A percentile compares a stretch with the other conserved stretches of the same genome.
Conservation (phyloP, 345 rosid species). For the Pugionium cornutum region DNA sequence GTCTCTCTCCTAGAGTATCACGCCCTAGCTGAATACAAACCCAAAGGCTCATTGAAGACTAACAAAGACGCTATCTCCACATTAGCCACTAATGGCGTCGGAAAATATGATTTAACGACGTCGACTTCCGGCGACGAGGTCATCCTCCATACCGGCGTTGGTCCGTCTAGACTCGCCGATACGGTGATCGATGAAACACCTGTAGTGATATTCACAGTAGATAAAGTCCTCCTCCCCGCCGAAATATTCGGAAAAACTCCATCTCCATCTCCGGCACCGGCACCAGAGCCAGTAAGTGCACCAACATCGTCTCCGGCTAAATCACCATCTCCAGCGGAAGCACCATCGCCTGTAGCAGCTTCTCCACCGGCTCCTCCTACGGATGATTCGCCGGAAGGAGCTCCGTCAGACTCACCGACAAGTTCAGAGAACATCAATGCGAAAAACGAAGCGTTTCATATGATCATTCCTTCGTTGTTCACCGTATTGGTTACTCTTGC, state of each 20-base stretch:
- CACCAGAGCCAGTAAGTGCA: conserved; percentile 49
- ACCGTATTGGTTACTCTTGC: conserved; percentile 33
- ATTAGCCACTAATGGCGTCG: conserved; percentile 68
- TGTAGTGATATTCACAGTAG: conserved; percentile 70
- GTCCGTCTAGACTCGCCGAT: conserved; percentile 68
- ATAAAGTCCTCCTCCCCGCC: conserved; percentile 64
- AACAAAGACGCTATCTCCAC: conserved; percentile 59
- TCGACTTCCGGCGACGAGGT: conserved; percentile 69
- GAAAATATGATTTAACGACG: conserved; percentile 64
- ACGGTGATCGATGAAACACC: conserved; percentile 73
- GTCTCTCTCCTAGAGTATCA: conserved; percentile 83
- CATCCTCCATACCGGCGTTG: conserved; percentile 71
- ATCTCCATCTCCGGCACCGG: conserved; percentile 62
- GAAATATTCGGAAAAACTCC: conserved; percentile 72
- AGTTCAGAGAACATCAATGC: conserved; percentile 55
- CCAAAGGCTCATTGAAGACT: conserved; percentile 69
- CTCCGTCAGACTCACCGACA: conserved; percentile 62
- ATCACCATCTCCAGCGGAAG: conserved; percentile 47
- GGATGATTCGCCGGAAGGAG: conserved; percentile 53
- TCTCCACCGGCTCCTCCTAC: conserved; percentile 87
- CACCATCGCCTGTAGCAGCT: conserved; percentile 64
- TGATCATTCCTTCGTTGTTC: conserved; percentile 47
- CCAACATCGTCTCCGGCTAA: conserved; percentile 42
- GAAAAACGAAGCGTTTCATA: conserved; percentile 44
- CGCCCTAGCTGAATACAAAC: conserved; percentile 61